These are phyloP conservation scores for Paradendryphiella salina DNA, from an alignment of 2,329 filamentous ascomycete species.

Conservation along the genomic window DNA sequence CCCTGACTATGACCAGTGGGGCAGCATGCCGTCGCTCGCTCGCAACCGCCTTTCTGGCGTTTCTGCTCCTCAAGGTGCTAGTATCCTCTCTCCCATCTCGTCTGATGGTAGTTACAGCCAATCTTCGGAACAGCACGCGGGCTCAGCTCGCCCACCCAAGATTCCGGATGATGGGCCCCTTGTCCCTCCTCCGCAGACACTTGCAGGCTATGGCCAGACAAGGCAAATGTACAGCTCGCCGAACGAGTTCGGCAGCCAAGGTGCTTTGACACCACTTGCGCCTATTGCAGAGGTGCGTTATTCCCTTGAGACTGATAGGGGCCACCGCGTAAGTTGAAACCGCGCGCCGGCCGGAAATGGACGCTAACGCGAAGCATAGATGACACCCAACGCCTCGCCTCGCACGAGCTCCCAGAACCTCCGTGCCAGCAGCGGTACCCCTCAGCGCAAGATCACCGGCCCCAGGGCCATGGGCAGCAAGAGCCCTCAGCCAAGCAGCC, in stretches of 20 bases:
- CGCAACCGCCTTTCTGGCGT: constrained; percentile 47
- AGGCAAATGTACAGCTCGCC: constrained; percentile 47
- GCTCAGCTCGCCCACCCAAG: constrained; percentile 58
- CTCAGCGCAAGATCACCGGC: constrained; percentile 53
- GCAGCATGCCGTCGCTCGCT: constrained; percentile 50
- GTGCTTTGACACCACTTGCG: constrained; percentile 48
- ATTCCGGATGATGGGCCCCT: constrained; percentile 62
- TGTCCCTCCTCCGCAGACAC: constrained; percentile 55
- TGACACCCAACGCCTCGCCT: constrained; percentile 40
- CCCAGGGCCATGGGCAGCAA: constrained; percentile 54
- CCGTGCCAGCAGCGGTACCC: constrained; percentile 28
- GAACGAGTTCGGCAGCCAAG: constrained; percentile 44
- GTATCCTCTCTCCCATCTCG: constrained; percentile 45
- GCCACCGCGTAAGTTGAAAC: constrained; percentile 29
- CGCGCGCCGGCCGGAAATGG: not conserved
- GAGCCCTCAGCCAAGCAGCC: constrained; percentile 41
- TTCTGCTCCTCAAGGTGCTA: constrained; percentile 32
- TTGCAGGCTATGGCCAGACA: constrained; percentile 45
- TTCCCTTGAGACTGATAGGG: constrained; percentile 53
- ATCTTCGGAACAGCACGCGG: constrained; percentile 44
- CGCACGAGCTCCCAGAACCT: constrained; percentile 36
- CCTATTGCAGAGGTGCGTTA: constrained; percentile 58
- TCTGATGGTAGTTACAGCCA: constrained; percentile 46
- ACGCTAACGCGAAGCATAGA: constrained; percentile 27
- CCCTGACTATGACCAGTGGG: constrained; percentile 54